phyloP scores from a whole-genome alignment of 2,329 filamentous ascomycete species.

The Coleophoma eucalyptorum region DNA sequence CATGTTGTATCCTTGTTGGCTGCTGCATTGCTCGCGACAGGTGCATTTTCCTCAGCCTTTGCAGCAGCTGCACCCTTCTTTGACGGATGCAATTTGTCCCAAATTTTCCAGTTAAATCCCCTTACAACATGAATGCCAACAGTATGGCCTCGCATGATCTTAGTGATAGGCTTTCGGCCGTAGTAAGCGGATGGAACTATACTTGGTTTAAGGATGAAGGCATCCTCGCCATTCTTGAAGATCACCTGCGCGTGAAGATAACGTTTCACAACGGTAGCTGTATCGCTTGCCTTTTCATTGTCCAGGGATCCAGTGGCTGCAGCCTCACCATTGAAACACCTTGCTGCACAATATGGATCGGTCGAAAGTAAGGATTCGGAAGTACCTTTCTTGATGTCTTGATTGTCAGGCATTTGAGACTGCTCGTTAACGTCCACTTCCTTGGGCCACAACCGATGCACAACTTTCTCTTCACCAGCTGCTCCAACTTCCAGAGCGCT shows the following conservation, averaged over 20 bases:
- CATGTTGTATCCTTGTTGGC: constrained; percentile 31
- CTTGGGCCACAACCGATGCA: constrained; percentile 74
- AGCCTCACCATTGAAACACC: constrained; percentile 56
- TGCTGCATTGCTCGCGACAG: constrained; percentile 11
- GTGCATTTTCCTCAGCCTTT: constrained; percentile 23
- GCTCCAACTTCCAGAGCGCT: constrained; percentile 90
- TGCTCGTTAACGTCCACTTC: constrained; percentile 33
- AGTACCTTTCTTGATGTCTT: constrained; percentile 17
- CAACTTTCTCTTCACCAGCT: constrained; percentile 85
- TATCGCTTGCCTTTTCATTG: constrained; percentile 12
- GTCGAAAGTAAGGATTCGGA: constrained; percentile 22
- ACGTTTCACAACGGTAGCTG: constrained; percentile 37
- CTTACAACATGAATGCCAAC: constrained; percentile 86
- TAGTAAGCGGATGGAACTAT: constrained; percentile 83
- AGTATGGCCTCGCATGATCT: constrained; percentile 73
- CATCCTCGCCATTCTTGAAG: constrained; percentile 73
- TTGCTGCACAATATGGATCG: constrained; percentile 55
- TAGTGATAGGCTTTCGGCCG: constrained; percentile 73
- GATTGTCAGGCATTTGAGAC: constrained; percentile 23
- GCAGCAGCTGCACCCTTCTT: constrained; percentile 24
- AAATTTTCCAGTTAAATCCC: constrained; percentile 76
- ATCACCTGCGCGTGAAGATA: constrained; percentile 80
- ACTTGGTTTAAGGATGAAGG: constrained; percentile 83
- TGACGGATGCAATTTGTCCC: constrained; percentile 64
- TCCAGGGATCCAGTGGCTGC: constrained; percentile 47